phyloP scores from a whole-genome alignment of 164 flowering plant genomes.

The Tetrastigma voinierianum region DNA sequence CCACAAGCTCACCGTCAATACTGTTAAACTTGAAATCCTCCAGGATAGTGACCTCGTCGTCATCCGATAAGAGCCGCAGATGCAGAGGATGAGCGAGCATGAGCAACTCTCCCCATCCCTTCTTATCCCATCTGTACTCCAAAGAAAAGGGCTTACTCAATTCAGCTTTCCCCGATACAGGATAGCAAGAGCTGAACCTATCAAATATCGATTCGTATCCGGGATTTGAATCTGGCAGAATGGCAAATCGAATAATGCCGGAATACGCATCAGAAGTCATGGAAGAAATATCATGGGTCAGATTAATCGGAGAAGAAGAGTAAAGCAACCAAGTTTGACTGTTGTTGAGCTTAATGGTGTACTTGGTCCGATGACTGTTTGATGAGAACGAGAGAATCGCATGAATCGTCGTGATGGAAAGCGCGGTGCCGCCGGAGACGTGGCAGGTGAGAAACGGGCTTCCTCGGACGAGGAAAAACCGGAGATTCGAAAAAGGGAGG shows the following conservation, averaged over 20 bases:
- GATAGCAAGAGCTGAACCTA: constrained; percentile 71
- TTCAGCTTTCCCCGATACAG: constrained; percentile 63
- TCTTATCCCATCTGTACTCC: constrained; percentile 86
- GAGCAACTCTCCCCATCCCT: constrained; percentile 80
- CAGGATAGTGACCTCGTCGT: constrained; percentile 37
- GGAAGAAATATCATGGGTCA: constrained; percentile 32
- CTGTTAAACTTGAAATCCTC: constrained; percentile 69
- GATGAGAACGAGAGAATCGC: constrained; percentile 49
- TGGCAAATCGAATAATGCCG: constrained; percentile 69
- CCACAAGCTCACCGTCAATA: constrained; percentile 93
- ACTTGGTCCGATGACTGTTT: constrained; percentile 41
- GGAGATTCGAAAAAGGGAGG: constrained; percentile 45
- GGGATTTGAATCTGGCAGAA: constrained; percentile 45
- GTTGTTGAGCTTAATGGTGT: constrained; percentile 64
- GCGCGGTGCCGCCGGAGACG: constrained; percentile 19
- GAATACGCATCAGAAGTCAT: constrained; percentile 49
- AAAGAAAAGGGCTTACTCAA: constrained; percentile 53
- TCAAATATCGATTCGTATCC: constrained; percentile 54
- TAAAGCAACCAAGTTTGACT: constrained; percentile 83
- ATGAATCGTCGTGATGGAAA: constrained; percentile 64
- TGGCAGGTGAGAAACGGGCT: constrained; percentile 72
- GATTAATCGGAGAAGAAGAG: constrained; percentile 55
- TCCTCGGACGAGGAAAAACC: constrained; percentile 86
- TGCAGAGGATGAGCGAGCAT: constrained; percentile 90
- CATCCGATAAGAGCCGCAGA: constrained; percentile 40